phyloP scores from a whole-genome alignment of 2,329 filamentous ascomycete species.

The Microsporum ferrugineum region DNA sequence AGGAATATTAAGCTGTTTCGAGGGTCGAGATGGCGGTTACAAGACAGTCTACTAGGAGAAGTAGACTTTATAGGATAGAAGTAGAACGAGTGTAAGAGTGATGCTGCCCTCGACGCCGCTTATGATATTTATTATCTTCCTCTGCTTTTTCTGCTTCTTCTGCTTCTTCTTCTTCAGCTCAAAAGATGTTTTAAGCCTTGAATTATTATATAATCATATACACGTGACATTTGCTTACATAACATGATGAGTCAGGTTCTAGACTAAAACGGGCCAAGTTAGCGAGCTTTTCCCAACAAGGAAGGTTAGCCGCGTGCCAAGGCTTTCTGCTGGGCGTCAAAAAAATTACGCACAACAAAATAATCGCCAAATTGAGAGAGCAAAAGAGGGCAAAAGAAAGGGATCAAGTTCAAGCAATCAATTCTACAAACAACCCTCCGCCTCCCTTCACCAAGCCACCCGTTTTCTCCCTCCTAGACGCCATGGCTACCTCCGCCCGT shows the following conservation, averaged over 20 bases:
- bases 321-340: neutral
- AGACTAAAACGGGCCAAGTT: slow-evolving; percentile 29
- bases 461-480: slow-evolving; percentile 15
- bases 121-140: neutral
- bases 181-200: neutral
- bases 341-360: slow-evolving; percentile 7
- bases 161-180: neutral
- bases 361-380: neutral
- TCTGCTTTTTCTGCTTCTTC: neutral
- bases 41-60: neutral
- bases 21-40: neutral
- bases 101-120: neutral
- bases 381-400: neutral
- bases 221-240: neutral
- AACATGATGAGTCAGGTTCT: slow-evolving; percentile 1
- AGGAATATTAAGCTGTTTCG: neutral
- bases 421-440: slow-evolving; percentile 13
- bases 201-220: neutral
- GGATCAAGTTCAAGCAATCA: neutral
- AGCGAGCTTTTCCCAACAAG: slow-evolving; percentile 22
- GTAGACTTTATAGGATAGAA: neutral
- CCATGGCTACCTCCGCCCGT: slow-evolving; percentile 40
- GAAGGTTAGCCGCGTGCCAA: neutral
- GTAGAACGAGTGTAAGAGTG: neutral
- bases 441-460: slow-evolving; percentile 18